Base-by-base conservation (phyloP, 2,329 filamentous ascomycete genomes). In the Cytospora schulzeri region DNA sequence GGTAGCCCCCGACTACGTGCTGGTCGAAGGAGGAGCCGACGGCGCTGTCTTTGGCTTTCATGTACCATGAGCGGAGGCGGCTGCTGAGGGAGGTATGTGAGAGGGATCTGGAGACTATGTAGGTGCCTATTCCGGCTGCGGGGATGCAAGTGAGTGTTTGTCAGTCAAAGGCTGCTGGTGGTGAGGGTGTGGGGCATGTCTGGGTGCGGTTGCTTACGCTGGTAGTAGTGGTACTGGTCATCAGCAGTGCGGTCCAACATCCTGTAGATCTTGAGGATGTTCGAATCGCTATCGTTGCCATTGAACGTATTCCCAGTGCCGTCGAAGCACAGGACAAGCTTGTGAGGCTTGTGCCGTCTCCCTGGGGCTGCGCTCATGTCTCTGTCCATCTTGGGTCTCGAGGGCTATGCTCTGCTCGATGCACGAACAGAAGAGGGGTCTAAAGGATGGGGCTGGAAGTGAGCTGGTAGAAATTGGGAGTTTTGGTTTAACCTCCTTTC, bases 1-100 rank as follows among this genome's bases (percentile, higher is more conserved):
- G 87, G 76, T 95, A 95, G 1, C 91, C 91, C 9, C 88, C 91
- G 70, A 95, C 91, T 14, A 95, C 91, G 76, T 95, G 91, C 63
- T 92, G 84, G 69, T 90, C 91, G 68, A 96, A 94, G 0, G 89
- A 92, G 0, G 89, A 90, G 1, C 92, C 92, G 66, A 96, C 76
- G 12, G 91, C 91, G 3, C 89, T 91, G 74, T 95, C 91, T 69
- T 92, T 92, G 66, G 89, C 87, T 70, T 91, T 91, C 52, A 82
- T 77, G 71, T 88, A 90, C 85, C 87, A 91, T 11, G 86, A 88
- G 67, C 83, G 83, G 63, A 91, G 70, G 17, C 86, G 83, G 8
- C 86, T 83, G 26, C 81, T 73, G 0, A 80, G 70, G 14, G 85
- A 81, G 0, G 84, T 89, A 68, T 86, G 84, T 1, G 83, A 84